Base-by-base conservation (phyloP, 345 rosid species). In the Populus tremula region DNA sequence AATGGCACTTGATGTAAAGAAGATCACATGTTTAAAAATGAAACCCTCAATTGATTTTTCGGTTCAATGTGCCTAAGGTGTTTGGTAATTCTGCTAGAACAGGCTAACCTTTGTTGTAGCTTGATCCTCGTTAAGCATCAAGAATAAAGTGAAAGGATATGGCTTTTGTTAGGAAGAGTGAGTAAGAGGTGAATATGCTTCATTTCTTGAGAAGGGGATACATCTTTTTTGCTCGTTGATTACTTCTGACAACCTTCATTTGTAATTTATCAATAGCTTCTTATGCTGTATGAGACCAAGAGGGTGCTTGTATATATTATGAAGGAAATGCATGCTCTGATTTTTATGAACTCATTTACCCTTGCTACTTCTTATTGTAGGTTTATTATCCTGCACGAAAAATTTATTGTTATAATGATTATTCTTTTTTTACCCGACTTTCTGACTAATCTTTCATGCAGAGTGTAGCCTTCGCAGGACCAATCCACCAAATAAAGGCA, bases 381-480 rank as follows among this genome's bases (percentile, higher is more conserved):
- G 38, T 20, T 12, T 35, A n/a, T 13, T 56, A 31, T 67, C 36
- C 12, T 23, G 20, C 45, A 21, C 9, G 1, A 5, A 47, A 47
- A 47, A 13, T 47, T 12, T 47, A 47, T 14, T 47, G 18, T 47
- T 12, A 16, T 29, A 31, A 6, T 13, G 69, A 2, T 14, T 20
- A 20, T 63, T 41, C 67, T 36, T 67, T 54, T 73, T 61, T 49
- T 16, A 31, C 70, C 68, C 13, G 16, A 73, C 43, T 68, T 31
- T 69, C 27, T 64, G 11, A 67, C 69, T 72, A 23, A 72, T 23
- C 38, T 67, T 73, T 76, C 75, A 35, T 12, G 77, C 80, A 81
- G 81, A 69, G 14, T 73, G 66, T 66, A 69, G 82, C 78, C 80
- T 85, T 73, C 74, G 77, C 73, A 76, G 80, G 73, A 73, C 66